These are phyloP conservation scores for Sarocladium brachiariae DNA, from an alignment of 2,329 filamentous ascomycete species.

Conservation along the genomic window DNA sequence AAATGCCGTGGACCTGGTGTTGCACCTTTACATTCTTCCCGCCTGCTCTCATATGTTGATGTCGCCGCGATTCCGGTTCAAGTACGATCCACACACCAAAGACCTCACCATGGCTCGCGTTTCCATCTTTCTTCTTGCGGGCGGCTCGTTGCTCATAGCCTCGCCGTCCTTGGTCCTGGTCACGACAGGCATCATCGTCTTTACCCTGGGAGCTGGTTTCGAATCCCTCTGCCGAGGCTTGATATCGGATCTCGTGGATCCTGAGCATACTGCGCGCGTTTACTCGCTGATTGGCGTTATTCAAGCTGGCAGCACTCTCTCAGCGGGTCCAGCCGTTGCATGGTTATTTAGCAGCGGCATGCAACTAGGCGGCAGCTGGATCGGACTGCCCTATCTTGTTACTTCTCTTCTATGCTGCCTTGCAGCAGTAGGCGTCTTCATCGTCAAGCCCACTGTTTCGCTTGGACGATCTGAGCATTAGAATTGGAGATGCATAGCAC, in stretches of 20 bases:
- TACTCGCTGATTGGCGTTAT: slow-evolving; percentile 20
- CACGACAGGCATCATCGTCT: slow-evolving; percentile 15
- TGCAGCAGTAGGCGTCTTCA: neutral
- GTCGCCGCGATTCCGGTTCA: neutral
- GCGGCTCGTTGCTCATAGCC: slow-evolving; percentile 16
- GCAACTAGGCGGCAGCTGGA: slow-evolving; percentile 16
- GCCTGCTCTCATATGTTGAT: slow-evolving; percentile 11
- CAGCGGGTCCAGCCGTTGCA: slow-evolving; percentile 18
- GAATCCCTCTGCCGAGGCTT: slow-evolving; percentile 16
- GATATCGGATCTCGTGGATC: slow-evolving; percentile 14
- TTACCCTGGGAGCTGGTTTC: slow-evolving; percentile 15
- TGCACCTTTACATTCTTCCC: slow-evolving; percentile 13
- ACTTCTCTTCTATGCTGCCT: neutral
- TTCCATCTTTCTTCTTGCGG: neutral
- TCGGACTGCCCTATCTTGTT: slow-evolving; percentile 18
- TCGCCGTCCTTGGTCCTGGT: slow-evolving; percentile 12
- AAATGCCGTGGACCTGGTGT: slow-evolving; percentile 14
- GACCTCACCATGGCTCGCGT: neutral
- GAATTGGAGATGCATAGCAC: neutral
- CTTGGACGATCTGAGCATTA: neutral
- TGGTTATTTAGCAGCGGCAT: slow-evolving; percentile 20
- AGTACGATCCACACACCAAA: neutral
- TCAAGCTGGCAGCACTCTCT: slow-evolving; percentile 17
- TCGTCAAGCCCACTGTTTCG: neutral
- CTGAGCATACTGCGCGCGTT: slow-evolving; percentile 17